phyloP scores from a whole-genome alignment of 140 eudicot species.

The Ambrosia hybrid region DNA sequence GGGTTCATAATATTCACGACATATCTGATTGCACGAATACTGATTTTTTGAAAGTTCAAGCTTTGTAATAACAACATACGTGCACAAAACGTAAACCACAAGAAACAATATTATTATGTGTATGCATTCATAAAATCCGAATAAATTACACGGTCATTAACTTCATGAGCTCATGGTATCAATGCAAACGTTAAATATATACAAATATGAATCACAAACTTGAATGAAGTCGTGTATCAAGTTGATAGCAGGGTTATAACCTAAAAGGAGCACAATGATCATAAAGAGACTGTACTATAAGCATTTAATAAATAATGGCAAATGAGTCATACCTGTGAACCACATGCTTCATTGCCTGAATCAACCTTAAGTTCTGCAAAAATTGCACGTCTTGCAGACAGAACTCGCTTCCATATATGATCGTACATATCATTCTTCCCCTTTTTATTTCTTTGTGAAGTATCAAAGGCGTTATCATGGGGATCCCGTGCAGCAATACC shows the following conservation, averaged over 20 bases:
- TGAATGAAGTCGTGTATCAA: neutral
- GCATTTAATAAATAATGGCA: neutral
- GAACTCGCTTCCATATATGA: conserved; percentile 44
- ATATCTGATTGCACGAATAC: conserved; percentile 2
- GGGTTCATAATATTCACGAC: neutral
- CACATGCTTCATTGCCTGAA: conserved; percentile 33
- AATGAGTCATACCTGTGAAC: conserved; percentile 45
- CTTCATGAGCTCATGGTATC: neutral
- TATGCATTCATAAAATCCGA: conserved; percentile 4
- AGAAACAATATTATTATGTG: conserved; percentile 1
- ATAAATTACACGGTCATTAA: neutral
- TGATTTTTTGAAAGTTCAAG: conserved; percentile 1
- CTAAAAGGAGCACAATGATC: conserved; percentile 21
- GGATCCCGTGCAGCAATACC: conserved; percentile 53
- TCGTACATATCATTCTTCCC: conserved; percentile 47
- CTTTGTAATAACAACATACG: neutral
- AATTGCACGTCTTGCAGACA: conserved; percentile 62
- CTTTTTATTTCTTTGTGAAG: conserved; percentile 45
- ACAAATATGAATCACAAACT: neutral
- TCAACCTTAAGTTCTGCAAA: conserved; percentile 38
- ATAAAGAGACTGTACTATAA: conserved; percentile 18
- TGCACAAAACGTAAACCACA: conserved; percentile 4
- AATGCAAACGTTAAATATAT: neutral
- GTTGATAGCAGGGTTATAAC: conserved; percentile 24
- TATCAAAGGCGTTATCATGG: conserved; percentile 45